These are phyloP conservation scores for Amaranthus tricolor DNA, from an alignment of 179 eudicot genomes.

Conservation along the genomic window DNA sequence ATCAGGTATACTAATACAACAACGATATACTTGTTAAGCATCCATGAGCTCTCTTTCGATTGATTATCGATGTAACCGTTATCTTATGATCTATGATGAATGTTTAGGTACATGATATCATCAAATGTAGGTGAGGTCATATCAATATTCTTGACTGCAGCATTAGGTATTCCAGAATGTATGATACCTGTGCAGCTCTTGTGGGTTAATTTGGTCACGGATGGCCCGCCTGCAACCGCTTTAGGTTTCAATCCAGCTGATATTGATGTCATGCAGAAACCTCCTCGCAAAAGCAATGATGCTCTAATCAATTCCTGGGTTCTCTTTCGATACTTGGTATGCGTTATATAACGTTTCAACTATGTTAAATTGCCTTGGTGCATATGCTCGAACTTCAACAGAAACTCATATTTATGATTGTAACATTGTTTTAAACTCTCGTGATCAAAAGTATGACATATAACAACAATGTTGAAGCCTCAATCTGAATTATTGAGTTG, in stretches of 20 bases:
- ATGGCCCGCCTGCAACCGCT: slow-evolving; percentile 98
- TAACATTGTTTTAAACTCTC: too few species aligned
- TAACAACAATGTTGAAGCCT: too few species aligned
- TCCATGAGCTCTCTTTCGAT: not conserved
- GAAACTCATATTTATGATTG: too few species aligned
- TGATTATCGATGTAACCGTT: not conserved
- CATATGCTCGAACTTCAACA: too few species aligned
- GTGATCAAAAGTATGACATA: too few species aligned
- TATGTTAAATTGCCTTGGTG: too few species aligned
- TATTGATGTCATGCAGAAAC: slow-evolving; percentile 75
- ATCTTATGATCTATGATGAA: not conserved
- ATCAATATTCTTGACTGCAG: slow-evolving; percentile 84
- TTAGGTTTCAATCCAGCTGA: slow-evolving; percentile 95
- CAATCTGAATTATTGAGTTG: too few species aligned
- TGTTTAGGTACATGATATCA: slow-evolving; percentile 89
- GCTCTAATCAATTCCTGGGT: slow-evolving; percentile 77
- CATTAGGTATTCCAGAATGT: slow-evolving; percentile 84
- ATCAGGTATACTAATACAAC: slow-evolving; percentile 48
- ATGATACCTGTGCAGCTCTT: slow-evolving; percentile 89
- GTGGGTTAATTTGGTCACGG: slow-evolving; percentile 95
- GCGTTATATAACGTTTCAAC: slow-evolving; percentile 11
- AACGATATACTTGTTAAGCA: not conserved
- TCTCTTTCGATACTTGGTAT: slow-evolving; percentile 76
- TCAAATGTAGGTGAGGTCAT: slow-evolving; percentile 92
- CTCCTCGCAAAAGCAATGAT: slow-evolving; percentile 79